Evolutionary conservation across 2,329 filamentous ascomycete species (phyloP).

Genomic region (Penicillium digitatum): DNA sequence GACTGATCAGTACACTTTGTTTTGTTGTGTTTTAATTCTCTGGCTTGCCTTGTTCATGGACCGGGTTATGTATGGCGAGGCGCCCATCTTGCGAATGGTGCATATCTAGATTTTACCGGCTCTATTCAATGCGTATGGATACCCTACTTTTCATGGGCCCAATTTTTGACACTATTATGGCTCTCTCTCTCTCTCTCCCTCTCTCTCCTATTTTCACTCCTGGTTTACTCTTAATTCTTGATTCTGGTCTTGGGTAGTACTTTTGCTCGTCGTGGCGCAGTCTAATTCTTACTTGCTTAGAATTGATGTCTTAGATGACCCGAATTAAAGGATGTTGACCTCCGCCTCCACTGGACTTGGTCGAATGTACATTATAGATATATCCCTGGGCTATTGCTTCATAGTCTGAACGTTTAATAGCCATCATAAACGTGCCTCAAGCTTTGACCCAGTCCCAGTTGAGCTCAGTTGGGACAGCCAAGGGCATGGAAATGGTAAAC

Average conservation of each 20-base stretch:
- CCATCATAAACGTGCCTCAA: too few species aligned
- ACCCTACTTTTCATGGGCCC: conserved; percentile 1
- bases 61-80: background rate
- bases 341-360: background rate
- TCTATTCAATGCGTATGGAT: conserved; percentile 3
- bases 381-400: background rate
- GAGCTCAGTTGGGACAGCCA: background rate
- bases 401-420: too few species aligned
- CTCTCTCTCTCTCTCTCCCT: background rate
- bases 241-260: background rate
- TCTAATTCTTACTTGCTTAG: background rate
- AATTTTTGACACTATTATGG: background rate
- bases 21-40: background rate
- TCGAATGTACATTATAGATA: background rate
- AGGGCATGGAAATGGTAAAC: too few species aligned
- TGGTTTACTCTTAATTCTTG: background rate
- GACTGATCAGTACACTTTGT: conserved; percentile 51
- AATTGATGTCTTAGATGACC: background rate
- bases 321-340: too few species aligned
- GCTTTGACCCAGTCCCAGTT: background rate
- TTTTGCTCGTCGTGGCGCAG: background rate
- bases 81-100: background rate
- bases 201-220: background rate
- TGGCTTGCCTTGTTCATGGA: conserved; percentile 5
- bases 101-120: background rate